These are phyloP conservation scores for Sordariomycetes sp. DNA, from an alignment of 2,329 filamentous ascomycete species.

Conservation along the genomic window DNA sequence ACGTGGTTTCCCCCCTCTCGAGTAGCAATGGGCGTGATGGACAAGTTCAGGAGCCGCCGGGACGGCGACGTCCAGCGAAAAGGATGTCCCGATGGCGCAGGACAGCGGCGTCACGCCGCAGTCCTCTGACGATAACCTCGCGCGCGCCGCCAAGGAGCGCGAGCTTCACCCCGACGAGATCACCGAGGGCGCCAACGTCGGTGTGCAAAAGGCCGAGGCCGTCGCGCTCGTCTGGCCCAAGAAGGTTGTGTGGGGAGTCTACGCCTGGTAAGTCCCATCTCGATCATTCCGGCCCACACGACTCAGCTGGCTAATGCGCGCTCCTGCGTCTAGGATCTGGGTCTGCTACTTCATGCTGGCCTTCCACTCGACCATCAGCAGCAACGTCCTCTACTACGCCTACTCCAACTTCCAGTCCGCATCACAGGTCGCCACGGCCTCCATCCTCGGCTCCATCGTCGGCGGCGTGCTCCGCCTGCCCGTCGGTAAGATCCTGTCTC, in stretches of 20 bases:
- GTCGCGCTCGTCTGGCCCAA: slow-evolving; percentile 24
- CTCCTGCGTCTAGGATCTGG: slow-evolving; percentile 19
- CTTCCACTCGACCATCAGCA: slow-evolving; percentile 39
- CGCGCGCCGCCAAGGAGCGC: neutral
- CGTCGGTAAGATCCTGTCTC: slow-evolving; percentile 52
- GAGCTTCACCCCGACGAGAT: slow-evolving; percentile 10
- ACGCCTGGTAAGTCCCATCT: slow-evolving; percentile 11
- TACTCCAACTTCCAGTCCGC: neutral
- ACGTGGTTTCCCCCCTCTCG: too few relatives aligned
- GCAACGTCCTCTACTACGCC: slow-evolving; percentile 17
- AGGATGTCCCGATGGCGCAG: neutral
- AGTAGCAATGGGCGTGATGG: neutral
- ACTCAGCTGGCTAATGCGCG: neutral
- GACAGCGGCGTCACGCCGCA: neutral
- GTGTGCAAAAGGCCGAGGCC: slow-evolving; percentile 24
- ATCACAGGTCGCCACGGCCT: neutral
- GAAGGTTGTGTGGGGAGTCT: slow-evolving; percentile 21
- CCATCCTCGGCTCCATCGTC: slow-evolving; percentile 40
- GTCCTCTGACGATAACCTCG: neutral
- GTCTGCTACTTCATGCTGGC: slow-evolving; percentile 30
- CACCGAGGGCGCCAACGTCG: slow-evolving; percentile 6
- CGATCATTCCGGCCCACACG: too few relatives aligned
- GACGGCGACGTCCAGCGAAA: neutral
- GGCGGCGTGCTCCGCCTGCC: slow-evolving; percentile 50
- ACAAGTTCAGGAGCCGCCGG: neutral